These are phyloP conservation scores for Marchantia paleacea DNA, from an alignment of 225 moss, liverwort and hornwort genomes.

Conservation along the genomic window DNA sequence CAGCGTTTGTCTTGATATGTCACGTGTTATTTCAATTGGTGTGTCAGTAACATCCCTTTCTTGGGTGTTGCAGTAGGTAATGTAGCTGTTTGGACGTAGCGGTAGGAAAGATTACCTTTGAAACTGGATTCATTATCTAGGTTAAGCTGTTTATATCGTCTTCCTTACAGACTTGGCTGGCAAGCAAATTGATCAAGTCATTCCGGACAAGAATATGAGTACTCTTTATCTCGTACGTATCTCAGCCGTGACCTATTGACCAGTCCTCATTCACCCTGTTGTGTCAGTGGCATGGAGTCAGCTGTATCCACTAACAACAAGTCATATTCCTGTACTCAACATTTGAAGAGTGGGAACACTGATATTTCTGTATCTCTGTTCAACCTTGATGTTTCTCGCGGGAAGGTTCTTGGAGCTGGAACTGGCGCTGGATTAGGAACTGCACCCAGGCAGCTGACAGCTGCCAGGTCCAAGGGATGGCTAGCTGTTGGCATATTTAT, in stretches of 20 bases:
- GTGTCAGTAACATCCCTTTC: too few relatives aligned
- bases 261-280: background rate
- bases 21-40: too few relatives aligned
- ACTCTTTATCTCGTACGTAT: constrained; percentile 35
- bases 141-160: background rate
- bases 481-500: constrained; percentile 44
- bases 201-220: constrained; percentile 18
- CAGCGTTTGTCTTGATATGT: too few relatives aligned
- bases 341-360: background rate
- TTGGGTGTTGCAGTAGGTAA: too few relatives aligned
- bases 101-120: too few relatives aligned
- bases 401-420: constrained; percentile 46
- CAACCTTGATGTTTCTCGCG: background rate
- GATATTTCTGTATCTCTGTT: background rate
- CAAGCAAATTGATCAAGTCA: constrained; percentile 5
- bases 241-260: background rate
- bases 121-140: too few relatives aligned
- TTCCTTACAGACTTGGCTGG: constrained; percentile 16
- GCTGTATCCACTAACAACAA: background rate
- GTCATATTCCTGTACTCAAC: background rate
- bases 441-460: constrained; percentile 29
- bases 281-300: background rate
- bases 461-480: constrained; percentile 32
- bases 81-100: too few relatives aligned
- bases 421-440: constrained; percentile 28